phyloP scores from a whole-genome alignment of 495 filamentous ascomycete species.

The Penicillium malachiteum region DNA sequence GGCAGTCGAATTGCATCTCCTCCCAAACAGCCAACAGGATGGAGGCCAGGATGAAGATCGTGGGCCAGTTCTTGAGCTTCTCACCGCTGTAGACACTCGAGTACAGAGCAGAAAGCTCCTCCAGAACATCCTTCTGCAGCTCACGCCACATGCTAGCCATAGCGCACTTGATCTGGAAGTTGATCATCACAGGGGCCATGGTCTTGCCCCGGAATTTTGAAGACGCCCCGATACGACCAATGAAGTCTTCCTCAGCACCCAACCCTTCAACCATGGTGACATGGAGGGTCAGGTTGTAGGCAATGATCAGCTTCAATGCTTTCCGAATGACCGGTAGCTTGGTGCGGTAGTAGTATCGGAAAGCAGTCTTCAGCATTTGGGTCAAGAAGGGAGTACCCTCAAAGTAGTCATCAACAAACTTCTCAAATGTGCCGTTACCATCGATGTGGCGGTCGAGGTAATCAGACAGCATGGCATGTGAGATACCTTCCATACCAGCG shows the following conservation, averaged over 20 bases:
- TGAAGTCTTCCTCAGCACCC: slow-evolving; percentile 71
- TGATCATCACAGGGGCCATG: slow-evolving; percentile 93
- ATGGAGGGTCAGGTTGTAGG: slow-evolving; percentile 89
- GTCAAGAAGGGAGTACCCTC: slow-evolving; percentile 91
- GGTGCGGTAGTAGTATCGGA: slow-evolving; percentile 82
- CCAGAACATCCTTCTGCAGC: slow-evolving; percentile 87
- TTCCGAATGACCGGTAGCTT: slow-evolving; percentile 83
- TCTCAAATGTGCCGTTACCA: slow-evolving; percentile 71
- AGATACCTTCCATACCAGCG: slow-evolving; percentile 80
- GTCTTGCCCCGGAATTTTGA: slow-evolving; percentile 85
- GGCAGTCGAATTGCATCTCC: slow-evolving; percentile 95
- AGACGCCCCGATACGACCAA: slow-evolving; percentile 74
- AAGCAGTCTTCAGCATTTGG: slow-evolving; percentile 89
- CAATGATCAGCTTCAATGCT: slow-evolving; percentile 84
- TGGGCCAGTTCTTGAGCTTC: slow-evolving; percentile 94
- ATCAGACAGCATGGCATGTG: slow-evolving; percentile 70
- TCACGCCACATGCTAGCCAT: slow-evolving; percentile 96
- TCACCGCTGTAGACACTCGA: slow-evolving; percentile 92
- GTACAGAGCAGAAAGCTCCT: slow-evolving; percentile 86
- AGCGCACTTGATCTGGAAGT: slow-evolving; percentile 95
- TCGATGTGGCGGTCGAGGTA: slow-evolving; percentile 93
- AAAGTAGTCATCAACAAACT: slow-evolving; percentile 91
- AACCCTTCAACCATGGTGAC: slow-evolving; percentile 89
- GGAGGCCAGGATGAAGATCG: slow-evolving; percentile 90
- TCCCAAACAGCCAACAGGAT: slow-evolving; percentile 92